Evolutionary conservation across 257 asterid species (phyloP), one percentile per base, ranked within the genome.

Genomic region (Lavandula angustifolia): DNA sequence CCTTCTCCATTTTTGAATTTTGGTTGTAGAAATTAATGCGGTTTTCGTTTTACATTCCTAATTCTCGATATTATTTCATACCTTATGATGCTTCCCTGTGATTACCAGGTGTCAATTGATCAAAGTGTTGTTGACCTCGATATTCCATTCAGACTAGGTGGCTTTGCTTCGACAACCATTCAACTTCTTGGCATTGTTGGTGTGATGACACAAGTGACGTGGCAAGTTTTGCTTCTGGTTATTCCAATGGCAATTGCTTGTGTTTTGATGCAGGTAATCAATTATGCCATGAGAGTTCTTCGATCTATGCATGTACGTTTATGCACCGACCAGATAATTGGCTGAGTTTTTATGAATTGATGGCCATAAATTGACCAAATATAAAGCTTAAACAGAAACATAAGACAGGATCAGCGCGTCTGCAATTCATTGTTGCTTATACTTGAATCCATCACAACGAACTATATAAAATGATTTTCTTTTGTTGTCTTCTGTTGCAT

Each of bases 121-220:
- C 96, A 89, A 84, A 92, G 96, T 71, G 98, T 92, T 53, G 91
- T 92, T 49, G 98, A 92, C 79, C 98, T 92, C 54, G 98, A 92
- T 73, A 92, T 92, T 77, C 98, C 98, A 56, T 92, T 92, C 84
- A 83, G 98, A 82, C 96, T 92, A 70, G 96, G 98, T 29, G 95
- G 98, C 66, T 92, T 92, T 77, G 98, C 96, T 68, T 80, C 98
- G 56, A 89, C 98, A 18, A 92, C 98, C 11, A 92, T 92, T 76
- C 98, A 92, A 75, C 92, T 92, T 68, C 66, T 92, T 64, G 98
- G 98, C 62, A 92, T 92, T 60, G 92, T 89, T 61, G 95, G 87
- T 64, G 98, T 92, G 64, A 92, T 92, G 98, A 89, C 95, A 33
- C 83, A 75, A 70, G 98, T 92, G 60, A 87, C 98, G 71, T 92